These are phyloP conservation scores for Lasiodiplodia citricola DNA, from an alignment of 2,329 filamentous ascomycete genomes.

Conservation along the genomic window DNA sequence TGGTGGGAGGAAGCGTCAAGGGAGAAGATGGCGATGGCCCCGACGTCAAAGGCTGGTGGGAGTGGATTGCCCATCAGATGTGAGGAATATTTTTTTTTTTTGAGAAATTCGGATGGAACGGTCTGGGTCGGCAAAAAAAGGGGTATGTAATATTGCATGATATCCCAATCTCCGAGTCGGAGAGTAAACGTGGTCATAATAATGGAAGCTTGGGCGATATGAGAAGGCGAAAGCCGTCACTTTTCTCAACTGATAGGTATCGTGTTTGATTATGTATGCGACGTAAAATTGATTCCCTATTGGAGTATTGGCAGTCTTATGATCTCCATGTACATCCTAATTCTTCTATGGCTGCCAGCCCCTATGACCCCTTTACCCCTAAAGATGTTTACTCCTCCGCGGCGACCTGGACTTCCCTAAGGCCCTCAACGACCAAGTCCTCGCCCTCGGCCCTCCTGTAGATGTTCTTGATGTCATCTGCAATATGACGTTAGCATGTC, in stretches of 20 bases:
- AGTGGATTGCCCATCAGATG: slow-evolving; percentile 81
- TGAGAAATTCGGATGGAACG: neutral
- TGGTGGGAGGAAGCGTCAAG: slow-evolving; percentile 75
- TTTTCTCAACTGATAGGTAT: slow-evolving; percentile 1
- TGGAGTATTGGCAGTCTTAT: slow-evolving; percentile 24
- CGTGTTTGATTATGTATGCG: slow-evolving; percentile 20
- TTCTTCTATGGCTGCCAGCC: slow-evolving; percentile 20
- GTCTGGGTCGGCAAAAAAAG: neutral
- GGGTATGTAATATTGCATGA: slow-evolving; percentile 17
- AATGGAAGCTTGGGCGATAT: slow-evolving; percentile 3
- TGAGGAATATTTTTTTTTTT: slow-evolving; percentile 42
- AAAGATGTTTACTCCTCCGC: slow-evolving; percentile 62
- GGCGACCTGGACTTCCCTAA: slow-evolving; percentile 78
- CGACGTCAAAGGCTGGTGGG: slow-evolving; percentile 85
- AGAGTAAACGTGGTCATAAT: slow-evolving; percentile 9
- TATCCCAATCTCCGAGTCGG: slow-evolving; percentile 23
- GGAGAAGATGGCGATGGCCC: slow-evolving; percentile 64
- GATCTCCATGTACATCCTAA: slow-evolving; percentile 26
- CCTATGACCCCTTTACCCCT: slow-evolving; percentile 9
- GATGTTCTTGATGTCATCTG: slow-evolving; percentile 93
- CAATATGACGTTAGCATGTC: slow-evolving; percentile 39
- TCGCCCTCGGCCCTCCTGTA: slow-evolving; percentile 83
- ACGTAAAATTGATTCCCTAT: slow-evolving; percentile 24
- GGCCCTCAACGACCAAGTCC: slow-evolving; percentile 84
- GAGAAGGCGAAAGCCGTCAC: neutral